Base-by-base conservation (phyloP, 2,329 filamentous ascomycete genomes). In the Lasiodiplodia sp. region DNA sequence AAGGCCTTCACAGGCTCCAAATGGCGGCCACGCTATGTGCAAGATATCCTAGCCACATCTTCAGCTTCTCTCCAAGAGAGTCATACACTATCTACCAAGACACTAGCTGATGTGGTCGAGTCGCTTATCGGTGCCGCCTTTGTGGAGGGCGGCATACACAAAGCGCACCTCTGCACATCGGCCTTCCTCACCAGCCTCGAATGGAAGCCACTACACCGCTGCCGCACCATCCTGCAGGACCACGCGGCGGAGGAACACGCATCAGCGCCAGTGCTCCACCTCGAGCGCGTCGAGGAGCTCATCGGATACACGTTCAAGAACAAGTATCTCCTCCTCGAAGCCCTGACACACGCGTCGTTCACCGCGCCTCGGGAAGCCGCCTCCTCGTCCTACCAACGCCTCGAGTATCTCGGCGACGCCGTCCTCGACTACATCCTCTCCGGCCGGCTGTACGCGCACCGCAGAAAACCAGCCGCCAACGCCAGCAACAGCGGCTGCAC, bases 331-430 rank as follows among this genome's bases (percentile, higher is more conserved):
- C 84, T 97, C 0, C 75, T 91, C 0, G 92, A 97, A 80, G 92
- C 94, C 2, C 83, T 95, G 62, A 97, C 94, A 0, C 94, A 97
- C 75, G 83, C 88, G 0, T 94, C 92, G 0, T 85, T 83, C 63
- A 83, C 51, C 0, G 79, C 81, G 18, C 82, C 85, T 4, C 83
- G 55, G 14, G 49, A 51, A 31, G 23, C 83, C 2, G 83, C 80
- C 25, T 85, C 88, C 14, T 78, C 80, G 44, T 87, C 85, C 0
- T 89, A 90, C 73, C 92, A 97, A 72, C 87, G 94, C 0, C 86
- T 97, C 0, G 95, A 97, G 75, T 97, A 96, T 74, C 82, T 97
- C 0, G 95, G 95, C 0, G 95, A 98, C 73, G 88, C 93, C 0
- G 83, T 97, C 2, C 87, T 98, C 0, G 95, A 98, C 78, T 87